A percentile compares a stretch with the other conserved stretches of the same genome.
These are phyloP conservation scores for Dothistroma septosporum DNA, from an alignment of 2,329 filamentous ascomycete genomes.

Conservation along the genomic window DNA sequence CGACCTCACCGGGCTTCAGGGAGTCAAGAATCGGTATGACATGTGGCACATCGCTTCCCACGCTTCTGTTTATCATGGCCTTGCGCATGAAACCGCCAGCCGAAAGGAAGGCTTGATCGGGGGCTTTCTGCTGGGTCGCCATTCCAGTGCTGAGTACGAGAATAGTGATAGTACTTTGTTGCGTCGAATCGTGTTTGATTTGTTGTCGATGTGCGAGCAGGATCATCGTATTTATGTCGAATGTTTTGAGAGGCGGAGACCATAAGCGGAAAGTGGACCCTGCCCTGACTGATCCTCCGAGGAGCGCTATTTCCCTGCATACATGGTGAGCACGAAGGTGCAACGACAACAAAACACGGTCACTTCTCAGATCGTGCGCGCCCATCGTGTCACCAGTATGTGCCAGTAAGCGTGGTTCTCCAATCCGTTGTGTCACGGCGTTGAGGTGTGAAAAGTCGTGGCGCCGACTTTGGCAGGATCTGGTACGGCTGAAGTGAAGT, in stretches of 20 bases:
- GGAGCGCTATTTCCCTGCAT: neutral
- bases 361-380: too few species aligned
- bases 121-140: too few species aligned
- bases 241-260: neutral
- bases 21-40: slow-evolving; percentile 11
- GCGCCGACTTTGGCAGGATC: too few species aligned
- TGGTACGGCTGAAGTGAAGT: too few species aligned
- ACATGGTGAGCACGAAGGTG: neutral
- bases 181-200: neutral
- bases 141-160: too few species aligned
- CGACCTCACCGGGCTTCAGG: slow-evolving; percentile 6
- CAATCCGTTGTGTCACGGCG: too few species aligned
- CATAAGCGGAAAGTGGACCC: neutral
- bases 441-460: too few species aligned
- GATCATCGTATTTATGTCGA: too few species aligned
- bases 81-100: slow-evolving; percentile 4
- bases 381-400: too few species aligned
- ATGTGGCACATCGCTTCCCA: slow-evolving; percentile 8
- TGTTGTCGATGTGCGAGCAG: too few species aligned
- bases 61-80: slow-evolving; percentile 10
- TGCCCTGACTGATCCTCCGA: neutral
- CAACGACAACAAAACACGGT: neutral
- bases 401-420: too few species aligned
- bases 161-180: neutral
- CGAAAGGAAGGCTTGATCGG: neutral